A percentile compares a stretch with the other conserved stretches of the same genome.
Conservation (phyloP, 2,329 filamentous ascomycete genomes). For the Ceratocystis alfenasii region DNA sequence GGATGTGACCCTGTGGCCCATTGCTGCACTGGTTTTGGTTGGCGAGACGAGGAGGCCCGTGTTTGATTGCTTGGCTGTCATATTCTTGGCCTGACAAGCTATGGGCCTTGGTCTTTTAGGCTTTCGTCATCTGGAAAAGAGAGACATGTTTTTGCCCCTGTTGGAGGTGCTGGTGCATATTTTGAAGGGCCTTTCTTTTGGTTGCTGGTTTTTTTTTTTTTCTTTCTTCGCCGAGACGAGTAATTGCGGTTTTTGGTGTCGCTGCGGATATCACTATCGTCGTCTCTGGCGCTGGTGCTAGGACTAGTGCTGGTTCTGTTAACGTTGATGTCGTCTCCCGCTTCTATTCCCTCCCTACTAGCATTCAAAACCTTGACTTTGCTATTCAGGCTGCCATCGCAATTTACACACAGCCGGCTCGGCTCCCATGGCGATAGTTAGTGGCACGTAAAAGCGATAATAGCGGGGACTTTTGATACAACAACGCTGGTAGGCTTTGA, state of each 20-base stretch:
- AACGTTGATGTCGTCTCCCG: no score
- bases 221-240: background rate
- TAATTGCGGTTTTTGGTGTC: background rate
- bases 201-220: no score
- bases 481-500: background rate
- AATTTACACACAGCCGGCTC: background rate
- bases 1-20: slow-evolving; percentile 14
- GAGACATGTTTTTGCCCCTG: slow-evolving; percentile 13
- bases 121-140: slow-evolving; percentile 8
- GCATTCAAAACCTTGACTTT: background rate
- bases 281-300: background rate
- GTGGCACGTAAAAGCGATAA: background rate
- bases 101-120: slow-evolving; percentile 5
- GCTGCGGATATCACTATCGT: background rate
- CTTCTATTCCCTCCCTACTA: background rate
- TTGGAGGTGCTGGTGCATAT: background rate
- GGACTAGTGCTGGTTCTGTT: background rate
- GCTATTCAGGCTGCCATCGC: background rate
- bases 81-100: slow-evolving; percentile 14
- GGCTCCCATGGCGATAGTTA: background rate
- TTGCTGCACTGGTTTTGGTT: slow-evolving; percentile 16
- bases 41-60: slow-evolving; percentile 21
- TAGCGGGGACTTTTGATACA: slow-evolving; percentile 1
- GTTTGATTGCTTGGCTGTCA: slow-evolving; percentile 15
- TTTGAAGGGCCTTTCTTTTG: background rate